A percentile compares a stretch with the other conserved stretches of the same genome.
phyloP scores from a whole-genome alignment of 2,329 filamentous ascomycete genomes.

The Beauveria australis region DNA sequence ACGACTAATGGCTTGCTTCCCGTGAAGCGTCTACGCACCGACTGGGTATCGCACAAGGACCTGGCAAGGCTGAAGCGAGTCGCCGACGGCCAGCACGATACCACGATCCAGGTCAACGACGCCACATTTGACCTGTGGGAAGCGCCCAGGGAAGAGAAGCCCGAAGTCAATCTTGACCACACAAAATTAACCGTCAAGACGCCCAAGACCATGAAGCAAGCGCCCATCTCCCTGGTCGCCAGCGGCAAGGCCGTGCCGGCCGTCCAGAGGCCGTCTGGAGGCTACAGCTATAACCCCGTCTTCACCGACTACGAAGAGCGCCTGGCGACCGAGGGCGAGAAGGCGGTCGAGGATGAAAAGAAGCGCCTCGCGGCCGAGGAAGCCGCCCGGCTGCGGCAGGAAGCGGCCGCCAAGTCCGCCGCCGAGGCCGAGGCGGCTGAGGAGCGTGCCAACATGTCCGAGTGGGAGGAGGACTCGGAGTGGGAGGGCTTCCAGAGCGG shows the following conservation, averaged over 20 bases:
- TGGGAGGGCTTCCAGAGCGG: constrained; percentile 89
- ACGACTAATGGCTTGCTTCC: constrained; percentile 66
- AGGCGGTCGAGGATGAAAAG: constrained; percentile 71
- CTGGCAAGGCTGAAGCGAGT: constrained; percentile 68
- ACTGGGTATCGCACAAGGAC: constrained; percentile 80
- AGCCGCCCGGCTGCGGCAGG: constrained; percentile 57
- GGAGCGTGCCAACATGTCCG: constrained; percentile 53
- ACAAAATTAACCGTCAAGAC: constrained; percentile 58
- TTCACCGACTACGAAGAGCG: constrained; percentile 80
- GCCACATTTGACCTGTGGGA: constrained; percentile 76
- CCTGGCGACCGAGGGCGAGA: constrained; percentile 64
- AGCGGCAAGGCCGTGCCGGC: constrained; percentile 73
- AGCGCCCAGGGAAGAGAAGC: constrained; percentile 26
- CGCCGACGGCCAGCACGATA: constrained; percentile 62
- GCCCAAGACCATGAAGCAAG: constrained; percentile 66
- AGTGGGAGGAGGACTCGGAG: constrained; percentile 80
- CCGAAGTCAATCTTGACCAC: constrained; percentile 51
- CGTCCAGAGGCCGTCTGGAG: constrained; percentile 69
- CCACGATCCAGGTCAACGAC: constrained; percentile 46
- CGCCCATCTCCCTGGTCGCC: constrained; percentile 74
- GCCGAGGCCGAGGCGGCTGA: constrained; percentile 69
- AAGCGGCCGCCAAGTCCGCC: constrained; percentile 60
- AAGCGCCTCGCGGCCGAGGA: constrained; percentile 61
- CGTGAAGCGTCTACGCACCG: constrained; percentile 66
- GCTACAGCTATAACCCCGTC: constrained; percentile 85